Conservation (phyloP, 2,329 filamentous ascomycete genomes). For the Botrytis aclada region DNA sequence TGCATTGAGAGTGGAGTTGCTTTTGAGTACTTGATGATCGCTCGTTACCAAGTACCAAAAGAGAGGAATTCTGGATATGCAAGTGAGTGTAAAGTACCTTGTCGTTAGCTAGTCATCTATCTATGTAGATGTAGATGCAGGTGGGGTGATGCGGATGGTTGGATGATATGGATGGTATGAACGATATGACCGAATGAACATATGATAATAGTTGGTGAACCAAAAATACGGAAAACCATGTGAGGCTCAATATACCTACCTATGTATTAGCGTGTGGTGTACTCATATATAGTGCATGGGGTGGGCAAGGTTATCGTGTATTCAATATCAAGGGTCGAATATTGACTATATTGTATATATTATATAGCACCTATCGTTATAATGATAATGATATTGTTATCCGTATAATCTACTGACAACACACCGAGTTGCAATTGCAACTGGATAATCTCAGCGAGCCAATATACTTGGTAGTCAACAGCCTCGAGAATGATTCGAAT, state of each 20-base stretch:
- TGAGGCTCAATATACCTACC: not conserved
- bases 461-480: not conserved
- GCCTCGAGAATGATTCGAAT: not conserved
- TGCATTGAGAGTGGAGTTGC: not conserved
- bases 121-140: too few species aligned
- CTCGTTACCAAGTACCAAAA: not conserved
- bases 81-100: not conserved
- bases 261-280: not conserved
- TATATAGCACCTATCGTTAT: too few species aligned
- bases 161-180: not conserved
- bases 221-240: not conserved
- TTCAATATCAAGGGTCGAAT: not conserved
- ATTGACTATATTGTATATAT: not conserved
- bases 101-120: not conserved
- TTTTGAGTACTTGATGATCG: not conserved
- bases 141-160: too few species aligned
- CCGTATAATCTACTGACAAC: not conserved
- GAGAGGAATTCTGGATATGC: not conserved
- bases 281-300: not conserved
- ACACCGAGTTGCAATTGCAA: not conserved
- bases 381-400: too few species aligned
- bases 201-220: not conserved
- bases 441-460: not conserved
- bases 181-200: not conserved
- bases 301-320: too few species aligned